Percentiles rank a stretch among this genome's conserved stretches.
phyloP scores from a whole-genome alignment of 257 asterid species.

The Nemophila menziesii region DNA sequence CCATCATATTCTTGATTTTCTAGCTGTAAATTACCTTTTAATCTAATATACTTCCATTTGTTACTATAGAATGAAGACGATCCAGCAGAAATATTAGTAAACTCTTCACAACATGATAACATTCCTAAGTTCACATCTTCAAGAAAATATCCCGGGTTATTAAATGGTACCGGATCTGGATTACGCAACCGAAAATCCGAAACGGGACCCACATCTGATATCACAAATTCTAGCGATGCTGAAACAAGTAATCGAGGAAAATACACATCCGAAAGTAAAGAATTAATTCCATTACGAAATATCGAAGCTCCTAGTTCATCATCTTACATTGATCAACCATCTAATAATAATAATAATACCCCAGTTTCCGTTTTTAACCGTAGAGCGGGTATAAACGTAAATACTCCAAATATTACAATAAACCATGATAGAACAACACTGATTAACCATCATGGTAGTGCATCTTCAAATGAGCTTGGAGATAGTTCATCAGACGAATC shows the following conservation, averaged over 20 bases:
- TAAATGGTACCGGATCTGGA: slow-evolving; percentile 23
- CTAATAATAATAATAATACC: too few species aligned
- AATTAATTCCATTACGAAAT: slow-evolving; percentile 29
- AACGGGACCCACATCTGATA: slow-evolving; percentile 31
- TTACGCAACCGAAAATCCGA: slow-evolving; percentile 23
- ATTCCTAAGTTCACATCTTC: slow-evolving; percentile 31
- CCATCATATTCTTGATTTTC: background rate
- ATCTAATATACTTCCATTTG: slow-evolving; percentile 12
- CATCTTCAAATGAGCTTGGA: slow-evolving; percentile 15
- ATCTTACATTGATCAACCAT: slow-evolving; percentile 31
- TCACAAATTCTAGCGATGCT: slow-evolving; percentile 25
- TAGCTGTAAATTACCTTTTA: slow-evolving; percentile 3
- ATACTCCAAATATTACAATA: slow-evolving; percentile 16
- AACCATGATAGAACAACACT: slow-evolving; percentile 18
- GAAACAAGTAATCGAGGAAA: slow-evolving; percentile 31
- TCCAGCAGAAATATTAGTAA: slow-evolving; percentile 55
- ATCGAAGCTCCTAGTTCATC: slow-evolving; percentile 47
- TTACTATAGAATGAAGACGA: slow-evolving; percentile 63
- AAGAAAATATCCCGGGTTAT: slow-evolving; percentile 22
- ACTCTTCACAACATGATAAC: slow-evolving; percentile 30
- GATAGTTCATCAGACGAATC: slow-evolving; percentile 40
- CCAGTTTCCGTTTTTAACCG: slow-evolving; percentile 20
- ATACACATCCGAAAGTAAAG: slow-evolving; percentile 40
- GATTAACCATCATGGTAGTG: slow-evolving; percentile 13
- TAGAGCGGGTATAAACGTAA: slow-evolving; percentile 12